Base-by-base conservation (phyloP, 108 stramenopile species). In the Seminavis robusta region DNA sequence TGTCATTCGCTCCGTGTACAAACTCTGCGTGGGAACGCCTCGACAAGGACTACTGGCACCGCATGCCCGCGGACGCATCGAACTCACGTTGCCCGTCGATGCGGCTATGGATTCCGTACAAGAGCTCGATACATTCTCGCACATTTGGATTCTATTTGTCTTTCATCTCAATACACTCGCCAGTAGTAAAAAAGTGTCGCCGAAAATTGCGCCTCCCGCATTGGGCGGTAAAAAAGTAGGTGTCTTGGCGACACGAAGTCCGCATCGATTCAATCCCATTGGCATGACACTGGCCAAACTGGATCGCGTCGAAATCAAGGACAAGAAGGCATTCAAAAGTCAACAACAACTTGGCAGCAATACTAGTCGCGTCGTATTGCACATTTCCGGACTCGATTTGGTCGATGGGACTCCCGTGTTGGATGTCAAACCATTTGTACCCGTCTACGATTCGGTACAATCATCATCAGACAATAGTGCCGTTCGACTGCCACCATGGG, bases 201-300 rank as follows among this genome's bases (percentile, higher is more conserved):
- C 86, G 47, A 97, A 95, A 64, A 81, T 96, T 61, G 41, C 86
- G 20, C 93, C 93, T 15, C 93, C 87, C 0, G 81, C 84, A 20
- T 48, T 90, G 47, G 88, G 90, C 13, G 95, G 97, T 9, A 66
- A 76, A 39, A 94, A 84, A 61, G 93, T 97, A 11, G 98, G 98
- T n/a, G 77, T 94, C 25, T 88, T 94, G 37, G 82, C 96, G 26
- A 97, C 97, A 0, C 72, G 98, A n/a, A 86, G 93, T 36, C 98
- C 98, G 2, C 98, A 99, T 71, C 84, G 97, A 11, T 87, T 87
- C 46, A 98, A 97, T 65, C 94, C 90, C 0, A 77, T 99, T 43
- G 97, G 97, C 6, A 74, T 99, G 6, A 89, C 93, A 13, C 61
- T 98, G 29, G 91, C 90, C 51, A 73, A 76, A 50, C 42, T 98